Percentiles rank a stretch among this genome's conserved stretches.
These are phyloP conservation scores for Auriculariales sp. DNA, from an alignment of 768 basidiomycete genomes.

Conservation along the genomic window DNA sequence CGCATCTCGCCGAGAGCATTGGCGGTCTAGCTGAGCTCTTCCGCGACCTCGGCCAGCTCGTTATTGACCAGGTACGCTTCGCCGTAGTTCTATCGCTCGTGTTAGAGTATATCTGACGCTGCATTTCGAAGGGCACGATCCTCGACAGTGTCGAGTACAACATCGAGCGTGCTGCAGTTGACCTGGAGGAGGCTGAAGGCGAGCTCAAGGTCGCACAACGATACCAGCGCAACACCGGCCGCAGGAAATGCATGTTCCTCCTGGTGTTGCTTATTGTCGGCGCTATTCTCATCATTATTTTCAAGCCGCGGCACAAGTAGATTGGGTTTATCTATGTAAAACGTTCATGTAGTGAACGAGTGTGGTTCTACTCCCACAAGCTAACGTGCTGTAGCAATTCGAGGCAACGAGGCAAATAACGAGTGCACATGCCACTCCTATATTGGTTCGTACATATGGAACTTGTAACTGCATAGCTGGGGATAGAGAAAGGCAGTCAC, in stretches of 20 bases:
- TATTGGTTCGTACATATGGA: too few relatives aligned
- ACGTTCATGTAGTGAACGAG: too few relatives aligned
- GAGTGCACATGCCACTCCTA: too few relatives aligned
- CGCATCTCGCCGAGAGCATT: constrained; percentile 85
- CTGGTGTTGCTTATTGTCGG: constrained; percentile 82
- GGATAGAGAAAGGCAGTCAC: too few relatives aligned
- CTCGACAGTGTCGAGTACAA: constrained; percentile 97
- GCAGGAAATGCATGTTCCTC: constrained; percentile 86
- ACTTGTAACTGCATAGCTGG: too few relatives aligned
- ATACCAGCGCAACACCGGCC: constrained; percentile 91
- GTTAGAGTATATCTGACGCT: too few relatives aligned
- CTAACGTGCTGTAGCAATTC: too few relatives aligned
- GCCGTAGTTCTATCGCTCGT: too few relatives aligned
- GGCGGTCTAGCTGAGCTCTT: constrained; percentile 86
- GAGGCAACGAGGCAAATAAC: too few relatives aligned
- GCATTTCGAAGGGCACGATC: constrained; percentile 86
- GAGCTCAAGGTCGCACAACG: constrained; percentile 71
- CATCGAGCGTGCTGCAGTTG: constrained; percentile 77
- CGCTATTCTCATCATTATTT: constrained; percentile 74
- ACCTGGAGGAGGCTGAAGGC: constrained; percentile 69
- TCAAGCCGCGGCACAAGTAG: constrained; percentile 92
- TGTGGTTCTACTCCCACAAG: too few relatives aligned
- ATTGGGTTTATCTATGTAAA: too few relatives aligned
- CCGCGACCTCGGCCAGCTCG: constrained; percentile 82
- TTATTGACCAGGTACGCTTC: constrained; percentile 98